Evolutionary conservation across 768 basidiomycete genomes (phyloP), one percentile per base, ranked within the genome.

Genomic region (Suillus subalutaceus): DNA sequence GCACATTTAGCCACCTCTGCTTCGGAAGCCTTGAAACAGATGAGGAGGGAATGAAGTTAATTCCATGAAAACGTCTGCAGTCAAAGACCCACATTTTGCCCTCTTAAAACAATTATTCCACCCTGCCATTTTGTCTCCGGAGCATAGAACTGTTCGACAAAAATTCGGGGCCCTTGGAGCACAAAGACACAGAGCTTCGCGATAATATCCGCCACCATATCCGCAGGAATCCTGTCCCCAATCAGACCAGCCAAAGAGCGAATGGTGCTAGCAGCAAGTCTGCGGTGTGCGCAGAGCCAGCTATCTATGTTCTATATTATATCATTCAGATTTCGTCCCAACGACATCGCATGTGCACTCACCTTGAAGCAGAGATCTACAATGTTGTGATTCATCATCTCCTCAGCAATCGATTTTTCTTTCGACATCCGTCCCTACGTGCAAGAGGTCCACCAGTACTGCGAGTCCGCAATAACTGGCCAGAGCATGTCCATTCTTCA

Each of bases 341-440:
- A 64, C 20, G 20, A 37, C 6, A 13, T 58, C 10, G 38, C 18
- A 62, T 9, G 6, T 16, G 16, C 63, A 20, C 57, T 67, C 37
- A 74, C 76, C 64, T 72, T 66, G 8, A 75, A 46, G 48, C 71
- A 73, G 35, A 74, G 60, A 23, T 72, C 63, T 10, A 77, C 46
- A 12, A 67, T 65, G 66, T 69, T 56, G 50, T 72, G 57, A 5
- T 72, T 61, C 18, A 74, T 23, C 52, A 75, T 65, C 55, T 75
- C 59, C 23, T 75, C 65, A 12, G 58, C 58, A 3, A 43, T 20
- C 3, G 40, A 41, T 41, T 30, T n/a, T 41, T 30, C 58, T 60
- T 43, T 60, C 58, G 13, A 26, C 40, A 12, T 60, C 16, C 20
- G 58, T 60, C 58, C 58, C 58, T 43, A 60, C 26, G 40, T 60